Base-by-base conservation (phyloP, 768 basidiomycete genomes). In the Collybia mongolica region DNA sequence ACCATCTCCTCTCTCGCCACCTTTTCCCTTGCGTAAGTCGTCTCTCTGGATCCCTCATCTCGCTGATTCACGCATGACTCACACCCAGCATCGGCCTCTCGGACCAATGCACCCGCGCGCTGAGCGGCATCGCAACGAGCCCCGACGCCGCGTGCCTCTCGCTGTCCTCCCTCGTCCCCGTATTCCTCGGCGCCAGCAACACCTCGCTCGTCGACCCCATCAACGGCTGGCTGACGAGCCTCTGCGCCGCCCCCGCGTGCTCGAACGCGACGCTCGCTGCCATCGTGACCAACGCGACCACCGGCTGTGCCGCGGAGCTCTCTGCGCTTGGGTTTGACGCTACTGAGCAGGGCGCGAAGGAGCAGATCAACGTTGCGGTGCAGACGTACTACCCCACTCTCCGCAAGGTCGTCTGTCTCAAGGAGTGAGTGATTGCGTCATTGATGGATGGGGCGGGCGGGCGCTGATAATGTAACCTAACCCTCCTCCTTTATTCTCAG, bases 371-470 rank as follows among this genome's bases (percentile, higher is more conserved):
- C 3, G n/a, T 69, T 3, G 37, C 70, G 17, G 75, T 87, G 17
- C 72, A 88, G 59, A 56, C 60, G 39, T 73, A 62, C 26, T 91
- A 87, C 62, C 84, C 87, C 1, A 70, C 75, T 2, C 71, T 72
- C 3, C 74, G 86, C 46, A 63, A 84, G 54, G 59, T 84, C 6
- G 62, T 68, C 8, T 92, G 89, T 62, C 66, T 90, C 58, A 75
- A 82, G 51, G 77, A 88, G 88, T 90, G 60, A 54, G 83, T 75
- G 11, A 5, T 24, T 2, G 26, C 12, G 7, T 17, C 6, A 17
- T 17, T 14, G 7, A 9, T 43, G 37, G n/a, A 15, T 11, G 40
- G 20, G n/a, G 15, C 32, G 6, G 18, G 36, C 3, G 17, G 24
- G 11, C 14, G 14, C 8, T 41, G 19, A 54, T 14, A 23, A n/a